These are phyloP conservation scores for Annulohypoxylon nitens DNA, from an alignment of 495 filamentous ascomycete genomes.

Conservation along the genomic window DNA sequence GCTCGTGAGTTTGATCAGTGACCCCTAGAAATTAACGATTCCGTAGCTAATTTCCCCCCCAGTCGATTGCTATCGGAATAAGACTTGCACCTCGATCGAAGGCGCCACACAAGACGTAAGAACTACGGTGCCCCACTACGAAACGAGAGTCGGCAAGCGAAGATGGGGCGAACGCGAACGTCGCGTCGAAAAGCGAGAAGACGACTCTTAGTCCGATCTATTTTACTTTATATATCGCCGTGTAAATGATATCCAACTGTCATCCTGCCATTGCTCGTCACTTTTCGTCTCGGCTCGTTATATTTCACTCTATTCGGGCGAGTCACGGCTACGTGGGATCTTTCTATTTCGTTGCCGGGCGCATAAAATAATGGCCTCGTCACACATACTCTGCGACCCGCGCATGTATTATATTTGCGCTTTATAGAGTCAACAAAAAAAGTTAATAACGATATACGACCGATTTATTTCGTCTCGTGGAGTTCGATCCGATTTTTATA, in stretches of 20 bases:
- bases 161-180: constrained; percentile 78
- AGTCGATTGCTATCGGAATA: constrained; percentile 97
- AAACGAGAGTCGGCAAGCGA: constrained; percentile 89
- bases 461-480: neutral
- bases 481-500: neutral
- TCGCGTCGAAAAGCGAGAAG: constrained; percentile 54
- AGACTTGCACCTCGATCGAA: constrained; percentile 85
- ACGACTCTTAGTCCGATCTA: constrained; percentile 44
- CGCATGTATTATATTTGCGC: constrained; percentile 41
- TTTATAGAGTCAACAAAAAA: constrained; percentile 34
- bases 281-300: neutral
- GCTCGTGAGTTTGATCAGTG: constrained; percentile 75
- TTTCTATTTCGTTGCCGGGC: constrained; percentile 13
- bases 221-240: neutral
- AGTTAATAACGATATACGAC: constrained; percentile 32
- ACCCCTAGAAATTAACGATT: neutral
- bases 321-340: neutral
- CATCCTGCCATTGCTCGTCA: neutral
- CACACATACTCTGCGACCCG: constrained; percentile 23
- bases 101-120: constrained; percentile 77
- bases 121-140: constrained; percentile 83
- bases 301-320: neutral
- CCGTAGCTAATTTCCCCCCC: constrained; percentile 41
- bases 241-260: constrained; percentile 22
- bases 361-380: constrained; percentile 21